Conservation (phyloP, 1,284 basidiomycete species). For the Tilletia walkeri region DNA sequence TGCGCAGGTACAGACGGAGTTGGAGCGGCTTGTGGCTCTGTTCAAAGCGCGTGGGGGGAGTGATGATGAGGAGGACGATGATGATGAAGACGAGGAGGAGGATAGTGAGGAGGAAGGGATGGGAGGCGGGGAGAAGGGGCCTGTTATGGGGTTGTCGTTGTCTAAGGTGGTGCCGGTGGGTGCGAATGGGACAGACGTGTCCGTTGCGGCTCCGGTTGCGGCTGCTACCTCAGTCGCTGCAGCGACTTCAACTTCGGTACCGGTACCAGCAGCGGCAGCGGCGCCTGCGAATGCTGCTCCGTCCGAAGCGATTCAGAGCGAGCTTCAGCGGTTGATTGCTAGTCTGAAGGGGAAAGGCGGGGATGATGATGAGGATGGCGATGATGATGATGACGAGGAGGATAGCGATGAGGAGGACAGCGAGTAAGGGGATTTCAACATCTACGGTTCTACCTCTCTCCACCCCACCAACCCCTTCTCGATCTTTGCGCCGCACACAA, state of each 20-base stretch:
- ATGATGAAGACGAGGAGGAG: conserved; percentile 22
- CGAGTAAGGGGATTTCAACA: not conserved
- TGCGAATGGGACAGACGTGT: not conserved
- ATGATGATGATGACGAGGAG: conserved; percentile 1
- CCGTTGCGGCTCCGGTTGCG: not conserved
- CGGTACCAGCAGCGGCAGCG: not conserved
- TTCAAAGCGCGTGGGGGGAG: conserved; percentile 26
- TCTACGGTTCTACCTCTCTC: too few relatives aligned
- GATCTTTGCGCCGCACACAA: too few relatives aligned
- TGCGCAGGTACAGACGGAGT: conserved; percentile 35
- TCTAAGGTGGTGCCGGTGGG: not conserved
- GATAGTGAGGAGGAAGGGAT: conserved; percentile 20
- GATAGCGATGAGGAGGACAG: not conserved
- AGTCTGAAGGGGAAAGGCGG: not conserved
- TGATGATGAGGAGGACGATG: not conserved
- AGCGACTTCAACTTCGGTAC: not conserved
- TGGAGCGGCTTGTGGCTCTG: conserved; percentile 43
- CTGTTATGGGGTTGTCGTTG: too few relatives aligned
- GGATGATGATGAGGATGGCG: not conserved
- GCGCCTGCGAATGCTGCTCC: not conserved
- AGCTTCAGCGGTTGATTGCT: conserved; percentile 9
- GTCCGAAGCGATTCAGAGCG: not conserved
- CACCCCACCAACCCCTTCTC: too few relatives aligned
- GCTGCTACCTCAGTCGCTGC: not conserved
- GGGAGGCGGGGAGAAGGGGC: not conserved